phyloP scores from a whole-genome alignment of 441 rosid species.

The Macaranga tanarius region DNA sequence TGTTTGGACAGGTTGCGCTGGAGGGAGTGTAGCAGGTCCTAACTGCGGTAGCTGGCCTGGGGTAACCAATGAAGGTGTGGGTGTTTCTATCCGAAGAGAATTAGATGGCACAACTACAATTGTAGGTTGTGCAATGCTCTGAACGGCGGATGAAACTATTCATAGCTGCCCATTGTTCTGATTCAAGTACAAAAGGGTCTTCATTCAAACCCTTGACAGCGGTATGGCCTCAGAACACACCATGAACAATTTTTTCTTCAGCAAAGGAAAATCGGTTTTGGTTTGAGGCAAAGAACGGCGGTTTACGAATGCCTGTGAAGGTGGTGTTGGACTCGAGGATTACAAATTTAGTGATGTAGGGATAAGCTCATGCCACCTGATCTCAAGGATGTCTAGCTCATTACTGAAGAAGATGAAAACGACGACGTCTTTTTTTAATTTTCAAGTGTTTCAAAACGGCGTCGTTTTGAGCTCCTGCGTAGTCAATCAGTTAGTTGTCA shows the following conservation, averaged over 20 bases:
- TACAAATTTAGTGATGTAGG: conserved; percentile 65
- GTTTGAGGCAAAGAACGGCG: conserved; percentile 58
- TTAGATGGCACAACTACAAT: conserved; percentile 41
- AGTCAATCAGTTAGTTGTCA: no score
- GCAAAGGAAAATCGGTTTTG: conserved; percentile 57
- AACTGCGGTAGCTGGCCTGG: conserved; percentile 72
- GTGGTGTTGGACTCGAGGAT: conserved; percentile 83
- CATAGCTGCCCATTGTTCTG: conserved; percentile 62
- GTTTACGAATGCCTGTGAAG: conserved; percentile 83
- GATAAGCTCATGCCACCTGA: conserved; percentile 79
- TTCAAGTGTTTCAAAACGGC: no score
- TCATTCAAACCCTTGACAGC: conserved; percentile 34
- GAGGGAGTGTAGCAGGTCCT: no score
- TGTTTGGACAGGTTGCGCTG: no score
- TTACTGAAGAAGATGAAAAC: conserved; percentile 82
- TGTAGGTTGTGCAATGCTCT: conserved; percentile 42
- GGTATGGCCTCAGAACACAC: conserved; percentile 50
- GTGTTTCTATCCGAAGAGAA: conserved; percentile 43
- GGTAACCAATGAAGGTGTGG: conserved; percentile 59
- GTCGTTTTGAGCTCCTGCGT: no score
- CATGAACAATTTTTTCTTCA: conserved; percentile 57
- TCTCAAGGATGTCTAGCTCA: conserved; percentile 79
- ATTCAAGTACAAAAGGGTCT: conserved; percentile 68
- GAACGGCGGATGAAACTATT: conserved; percentile 54
- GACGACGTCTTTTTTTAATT: no score